These are phyloP conservation scores for Ophiostoma australiae DNA, from an alignment of 2,329 filamentous ascomycete genomes.

Conservation along the genomic window DNA sequence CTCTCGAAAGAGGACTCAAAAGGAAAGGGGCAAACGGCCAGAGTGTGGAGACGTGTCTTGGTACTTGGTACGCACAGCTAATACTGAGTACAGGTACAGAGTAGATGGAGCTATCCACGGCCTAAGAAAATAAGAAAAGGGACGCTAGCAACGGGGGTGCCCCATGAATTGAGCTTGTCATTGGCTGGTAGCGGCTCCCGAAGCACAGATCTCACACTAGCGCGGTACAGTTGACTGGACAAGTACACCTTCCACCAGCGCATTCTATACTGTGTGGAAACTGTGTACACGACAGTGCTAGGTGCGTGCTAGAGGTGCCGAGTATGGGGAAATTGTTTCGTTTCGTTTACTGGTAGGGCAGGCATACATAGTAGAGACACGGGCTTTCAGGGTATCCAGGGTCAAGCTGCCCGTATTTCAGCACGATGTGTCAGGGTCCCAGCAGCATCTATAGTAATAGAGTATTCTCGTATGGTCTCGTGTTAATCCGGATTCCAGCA, in stretches of 20 bases:
- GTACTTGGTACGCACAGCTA: conserved; percentile 19
- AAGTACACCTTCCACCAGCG: background rate
- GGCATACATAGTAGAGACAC: background rate
- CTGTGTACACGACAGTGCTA: background rate
- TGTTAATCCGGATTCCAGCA: background rate
- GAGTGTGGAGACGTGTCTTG: conserved; percentile 21
- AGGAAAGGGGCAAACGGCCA: conserved; percentile 20
- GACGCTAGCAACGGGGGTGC: background rate
- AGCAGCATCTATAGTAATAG: background rate
- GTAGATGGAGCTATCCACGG: conserved; percentile 8
- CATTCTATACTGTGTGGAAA: conserved; percentile 1
- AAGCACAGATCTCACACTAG: conserved; percentile 25
- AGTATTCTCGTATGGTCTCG: background rate
- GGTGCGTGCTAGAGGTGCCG: background rate
- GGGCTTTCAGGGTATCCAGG: background rate
- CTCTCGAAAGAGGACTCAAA: background rate
- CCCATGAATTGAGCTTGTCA: conserved; percentile 19
- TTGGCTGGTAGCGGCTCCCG: conserved; percentile 21
- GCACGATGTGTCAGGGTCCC: background rate
- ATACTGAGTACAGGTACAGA: conserved; percentile 10
- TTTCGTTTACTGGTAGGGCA: conserved; percentile 2
- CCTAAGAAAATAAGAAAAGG: conserved; percentile 8
- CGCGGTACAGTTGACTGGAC: conserved; percentile 4
- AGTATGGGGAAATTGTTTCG: conserved; percentile 11
- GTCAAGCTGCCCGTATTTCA: background rate